Conservation (phyloP, 202 grass and related monocot genomes). For the Zizania palustris region DNA sequence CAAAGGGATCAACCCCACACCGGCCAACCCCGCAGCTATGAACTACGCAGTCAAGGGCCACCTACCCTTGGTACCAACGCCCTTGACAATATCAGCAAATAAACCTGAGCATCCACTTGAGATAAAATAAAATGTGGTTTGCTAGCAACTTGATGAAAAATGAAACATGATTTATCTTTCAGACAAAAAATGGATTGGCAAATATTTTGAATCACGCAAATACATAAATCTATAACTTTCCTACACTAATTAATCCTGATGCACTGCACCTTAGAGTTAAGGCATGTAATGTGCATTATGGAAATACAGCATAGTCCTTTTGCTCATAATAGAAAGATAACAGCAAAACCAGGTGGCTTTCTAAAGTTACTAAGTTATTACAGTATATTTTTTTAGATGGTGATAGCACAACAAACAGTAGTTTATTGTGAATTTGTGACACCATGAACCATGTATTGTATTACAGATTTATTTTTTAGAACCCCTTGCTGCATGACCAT, state of each 20-base stretch:
- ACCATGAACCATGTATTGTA: background rate
- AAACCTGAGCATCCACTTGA: constrained; percentile 17
- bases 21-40: no score
- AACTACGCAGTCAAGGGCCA: no score
- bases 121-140: constrained; percentile 21
- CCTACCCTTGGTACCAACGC: no score
- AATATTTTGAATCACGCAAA: constrained; percentile 8
- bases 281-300: background rate
- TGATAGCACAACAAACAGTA: constrained; percentile 30
- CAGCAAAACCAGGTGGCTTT: constrained; percentile 10
- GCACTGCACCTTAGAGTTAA: background rate
- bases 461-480: background rate
- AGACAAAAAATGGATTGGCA: constrained; percentile 3
- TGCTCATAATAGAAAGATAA: background rate
- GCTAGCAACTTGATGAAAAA: background rate
- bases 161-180: constrained; percentile 34
- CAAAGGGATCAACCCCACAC: no score
- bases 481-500: background rate
- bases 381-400: no score
- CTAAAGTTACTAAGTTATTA: constrained; percentile 17
- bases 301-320: constrained; percentile 5
- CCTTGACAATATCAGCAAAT: constrained; percentile 33
- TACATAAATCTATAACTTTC: background rate
- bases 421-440: background rate
- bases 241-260: background rate